Conservation (phyloP, 768 basidiomycete genomes). For the Termitomyces sp. region DNA sequence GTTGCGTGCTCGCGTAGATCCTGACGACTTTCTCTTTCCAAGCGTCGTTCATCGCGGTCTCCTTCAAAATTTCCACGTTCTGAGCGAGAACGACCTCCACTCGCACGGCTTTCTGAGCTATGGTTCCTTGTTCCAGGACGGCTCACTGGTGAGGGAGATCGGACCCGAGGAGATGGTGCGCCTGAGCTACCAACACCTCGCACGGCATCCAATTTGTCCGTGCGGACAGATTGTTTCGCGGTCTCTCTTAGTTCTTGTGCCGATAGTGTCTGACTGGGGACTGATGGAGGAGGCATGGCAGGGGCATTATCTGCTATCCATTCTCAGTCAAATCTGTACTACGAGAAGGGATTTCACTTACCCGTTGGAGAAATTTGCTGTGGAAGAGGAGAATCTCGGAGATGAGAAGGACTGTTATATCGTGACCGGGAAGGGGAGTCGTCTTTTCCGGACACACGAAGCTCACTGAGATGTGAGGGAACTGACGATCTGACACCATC, state of each 20-base stretch:
- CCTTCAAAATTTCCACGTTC: conserved; percentile 46
- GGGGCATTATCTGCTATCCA: conserved; percentile 31
- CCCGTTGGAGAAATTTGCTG: conserved; percentile 15
- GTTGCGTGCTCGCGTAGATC: conserved; percentile 40
- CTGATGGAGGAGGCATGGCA: conserved; percentile 71
- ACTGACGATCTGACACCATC: conserved; percentile 13
- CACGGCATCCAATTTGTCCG: conserved; percentile 38
- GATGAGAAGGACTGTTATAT: conserved; percentile 21
- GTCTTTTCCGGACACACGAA: conserved; percentile 18
- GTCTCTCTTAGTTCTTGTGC: conserved; percentile 80
- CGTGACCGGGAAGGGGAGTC: conserved; percentile 18
- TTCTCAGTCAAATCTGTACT: conserved; percentile 37
- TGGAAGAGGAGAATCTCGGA: conserved; percentile 16
- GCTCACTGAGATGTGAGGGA: conserved; percentile 15
- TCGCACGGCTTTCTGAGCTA: conserved; percentile 69
- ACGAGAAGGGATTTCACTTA: conserved; percentile 30
- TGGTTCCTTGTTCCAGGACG: conserved; percentile 65
- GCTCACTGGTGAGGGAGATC: conserved; percentile 62
- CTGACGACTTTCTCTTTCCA: conserved; percentile 46
- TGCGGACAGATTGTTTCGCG: conserved; percentile 62
- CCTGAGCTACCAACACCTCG: conserved; percentile 48
- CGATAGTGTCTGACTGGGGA: conserved; percentile 72
- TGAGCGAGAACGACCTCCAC: conserved; percentile 56
- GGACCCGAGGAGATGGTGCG: conserved; percentile 54
- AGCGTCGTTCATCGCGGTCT: conserved; percentile 46